Percentiles rank a stretch among this genome's conserved stretches.
phyloP scores from a whole-genome alignment of 345 rosid genomes.

The Nephelium lappaceum region DNA sequence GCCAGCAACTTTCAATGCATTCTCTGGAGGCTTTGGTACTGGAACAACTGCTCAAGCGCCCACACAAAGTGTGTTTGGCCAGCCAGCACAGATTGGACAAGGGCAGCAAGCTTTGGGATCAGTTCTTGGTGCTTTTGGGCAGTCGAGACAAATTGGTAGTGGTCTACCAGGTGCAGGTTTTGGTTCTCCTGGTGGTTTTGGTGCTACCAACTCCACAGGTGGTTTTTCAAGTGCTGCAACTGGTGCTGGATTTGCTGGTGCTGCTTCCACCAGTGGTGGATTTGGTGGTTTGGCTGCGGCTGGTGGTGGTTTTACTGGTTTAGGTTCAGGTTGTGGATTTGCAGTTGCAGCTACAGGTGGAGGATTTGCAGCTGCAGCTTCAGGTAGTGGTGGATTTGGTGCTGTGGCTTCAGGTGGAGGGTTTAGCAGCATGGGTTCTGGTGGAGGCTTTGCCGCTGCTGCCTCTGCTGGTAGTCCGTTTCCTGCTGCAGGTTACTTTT shows the following conservation, averaged over 20 bases:
- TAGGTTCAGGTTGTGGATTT: constrained; percentile 46
- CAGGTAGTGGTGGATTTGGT: constrained; percentile 36
- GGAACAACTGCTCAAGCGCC: constrained; percentile 53
- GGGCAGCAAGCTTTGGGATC: constrained; percentile 94
- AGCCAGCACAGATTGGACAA: constrained; percentile 73
- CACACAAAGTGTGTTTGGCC: constrained; percentile 71
- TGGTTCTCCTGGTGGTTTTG: constrained; percentile 57
- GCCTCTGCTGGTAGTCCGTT: constrained; percentile 1
- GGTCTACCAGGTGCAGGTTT: constrained; percentile 65
- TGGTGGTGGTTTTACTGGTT: constrained; percentile 58
- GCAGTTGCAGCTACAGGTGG: constrained; percentile 37
- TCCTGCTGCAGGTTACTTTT: neutral
- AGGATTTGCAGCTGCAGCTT: constrained; percentile 18
- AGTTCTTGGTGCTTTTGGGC: constrained; percentile 95
- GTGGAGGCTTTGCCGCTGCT: constrained; percentile 48
- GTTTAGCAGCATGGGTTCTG: constrained; percentile 35
- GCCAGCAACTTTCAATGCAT: constrained; percentile 48
- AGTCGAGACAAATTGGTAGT: constrained; percentile 83
- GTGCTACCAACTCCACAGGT: constrained; percentile 50
- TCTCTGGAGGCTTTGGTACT: constrained; percentile 62
- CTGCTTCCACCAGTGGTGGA: constrained; percentile 40
- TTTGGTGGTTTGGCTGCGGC: constrained; percentile 47
- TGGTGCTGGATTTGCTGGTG: constrained; percentile 47
- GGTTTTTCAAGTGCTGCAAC: constrained; percentile 59
- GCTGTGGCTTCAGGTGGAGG: constrained; percentile 39